Conservation (phyloP, 371 early-diverging fungal genomes). For the Actinomortierella ambigua region DNA sequence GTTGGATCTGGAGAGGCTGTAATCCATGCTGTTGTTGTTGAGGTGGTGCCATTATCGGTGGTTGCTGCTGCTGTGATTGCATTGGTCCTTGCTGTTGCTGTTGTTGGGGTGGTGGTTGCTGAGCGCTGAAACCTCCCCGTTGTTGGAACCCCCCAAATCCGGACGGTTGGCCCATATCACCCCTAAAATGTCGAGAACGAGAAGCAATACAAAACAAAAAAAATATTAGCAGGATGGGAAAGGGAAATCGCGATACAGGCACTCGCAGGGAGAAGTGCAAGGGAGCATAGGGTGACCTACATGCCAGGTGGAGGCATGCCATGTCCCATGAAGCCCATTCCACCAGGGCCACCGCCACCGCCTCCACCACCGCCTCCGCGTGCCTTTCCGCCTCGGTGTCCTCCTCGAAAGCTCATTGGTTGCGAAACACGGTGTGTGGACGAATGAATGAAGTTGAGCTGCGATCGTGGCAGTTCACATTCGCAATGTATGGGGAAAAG, state of each 20-base stretch:
- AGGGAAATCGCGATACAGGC: neutral
- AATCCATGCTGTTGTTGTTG: conserved; percentile 28
- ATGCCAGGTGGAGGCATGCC: neutral
- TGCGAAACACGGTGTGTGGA: neutral
- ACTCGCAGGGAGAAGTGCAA: neutral
- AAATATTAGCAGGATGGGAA: neutral
- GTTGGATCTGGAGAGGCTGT: conserved; percentile 19
- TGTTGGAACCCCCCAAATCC: no score
- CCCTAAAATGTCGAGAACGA: conserved; percentile 21
- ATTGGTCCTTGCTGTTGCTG: no score
- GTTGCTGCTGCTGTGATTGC: conserved; percentile 18
- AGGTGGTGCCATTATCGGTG: no score
- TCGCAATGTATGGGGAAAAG: neutral
- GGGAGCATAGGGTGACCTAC: neutral
- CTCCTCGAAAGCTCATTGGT: conserved; percentile 23
- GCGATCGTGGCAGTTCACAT: no score
- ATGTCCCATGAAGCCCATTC: conserved; percentile 35
- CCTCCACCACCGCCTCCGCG: conserved; percentile 18
- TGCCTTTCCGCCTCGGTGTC: conserved; percentile 34
- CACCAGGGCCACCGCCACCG: conserved; percentile 23
- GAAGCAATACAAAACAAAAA: neutral
- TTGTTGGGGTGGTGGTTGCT: no score
- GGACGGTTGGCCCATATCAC: conserved; percentile 13
- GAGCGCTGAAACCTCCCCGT: no score
- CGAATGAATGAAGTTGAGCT: neutral